Base-by-base conservation (phyloP, 1,284 basidiomycete genomes). In the Cutaneotrichosporon dermatis region DNA sequence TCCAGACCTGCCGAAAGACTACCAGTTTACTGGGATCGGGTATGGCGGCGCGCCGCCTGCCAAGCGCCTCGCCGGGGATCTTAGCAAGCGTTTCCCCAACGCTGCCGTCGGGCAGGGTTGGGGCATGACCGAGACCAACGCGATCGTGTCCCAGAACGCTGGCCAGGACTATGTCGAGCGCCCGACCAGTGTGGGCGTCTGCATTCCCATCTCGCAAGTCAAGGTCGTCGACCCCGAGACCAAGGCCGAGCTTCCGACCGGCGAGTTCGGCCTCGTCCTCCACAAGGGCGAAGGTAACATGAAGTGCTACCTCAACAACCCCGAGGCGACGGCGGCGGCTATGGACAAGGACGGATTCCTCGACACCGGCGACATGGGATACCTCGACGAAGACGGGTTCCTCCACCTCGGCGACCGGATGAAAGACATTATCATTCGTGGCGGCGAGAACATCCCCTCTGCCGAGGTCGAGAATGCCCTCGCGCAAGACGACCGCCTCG, bases 41-140 rank as follows among this genome's bases (percentile, higher is more conserved):
- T 76, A 74, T 45, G 75, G 75, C 13, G 75, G 75, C n/a, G 75
- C 75, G 3, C 72, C 75, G 4, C 68, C 74, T 0, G 65, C 69
- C 25, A 64, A 65, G 43, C 58, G 71, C 36, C 64, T 75, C 8
- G 70, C 72, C 0, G 59, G 43, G 13, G 71, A 75, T 43, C 65
- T 74, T 13, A 64, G 62, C 34, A 54, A 56, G 11, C 61, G 68
- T 50, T 75, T 69, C 69, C 75, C 75, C 2, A 66, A 67, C 46
- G 69, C 59, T 2, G 8, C 39, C 40, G 34, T 63, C 34, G 54
- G 44, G 3, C 72, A 74, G 48, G 75, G 74, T 2, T 76, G 72
- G 51, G 75, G 75, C 7, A 61, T 75, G 68, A 74, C 73, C 1
- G 75, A 76, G 61, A 75, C 74, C 6, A 75, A 74, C 36, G 74